Base-by-base conservation (phyloP, 129 eudicot genomes). In the Lactuca sativa region DNA sequence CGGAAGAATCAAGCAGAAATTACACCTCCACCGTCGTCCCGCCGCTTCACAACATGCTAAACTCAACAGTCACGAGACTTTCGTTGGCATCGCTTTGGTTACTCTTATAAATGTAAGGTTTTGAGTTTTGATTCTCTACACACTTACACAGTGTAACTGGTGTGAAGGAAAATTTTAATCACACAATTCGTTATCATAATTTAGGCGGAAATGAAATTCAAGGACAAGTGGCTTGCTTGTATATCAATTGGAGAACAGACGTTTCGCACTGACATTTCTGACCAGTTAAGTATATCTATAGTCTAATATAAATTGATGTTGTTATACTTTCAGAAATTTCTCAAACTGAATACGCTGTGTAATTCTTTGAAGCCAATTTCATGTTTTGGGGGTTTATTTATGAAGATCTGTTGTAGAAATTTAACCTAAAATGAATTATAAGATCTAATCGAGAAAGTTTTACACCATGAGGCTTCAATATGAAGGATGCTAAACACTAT, bases 171-270 rank as follows among this genome's bases (percentile, higher is more conserved):
- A 9, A 1, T 10, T 57, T 53, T 16, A 8, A 16, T 62, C 12
- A 4, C 30, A 25, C 30, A n/a, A n/a, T 30, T 3, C 12, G 12
- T 32, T 57, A 31, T 17, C 51, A 17, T 37, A 51, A 25, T 85
- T 38, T 55, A 92, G 98, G 98, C 89, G 71, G 93, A 89, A 82
- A 86, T 92, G 96, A 77, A 82, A 33, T 79, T 92, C 59, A 89
- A 89, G 88, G 98, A 92, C 78, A 92, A 89, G 57, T 92, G 96
- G 96, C 81, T 92, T 58, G 96, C 96, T 18, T 92, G 98, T 72
- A 68, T 92, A 40, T 82, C 98, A 9, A 75, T 92, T 25, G 98
- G 98, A 16, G 98, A 92, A 74, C 98, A 92, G 81, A 88, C 98
- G 5, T 92, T 80, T 69, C 89, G 96, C 9, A 86, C 96, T 6